Evolutionary conservation across 2,329 filamentous ascomycete genomes (phyloP).

Genomic region (Exophiala phaeomuriformis): DNA sequence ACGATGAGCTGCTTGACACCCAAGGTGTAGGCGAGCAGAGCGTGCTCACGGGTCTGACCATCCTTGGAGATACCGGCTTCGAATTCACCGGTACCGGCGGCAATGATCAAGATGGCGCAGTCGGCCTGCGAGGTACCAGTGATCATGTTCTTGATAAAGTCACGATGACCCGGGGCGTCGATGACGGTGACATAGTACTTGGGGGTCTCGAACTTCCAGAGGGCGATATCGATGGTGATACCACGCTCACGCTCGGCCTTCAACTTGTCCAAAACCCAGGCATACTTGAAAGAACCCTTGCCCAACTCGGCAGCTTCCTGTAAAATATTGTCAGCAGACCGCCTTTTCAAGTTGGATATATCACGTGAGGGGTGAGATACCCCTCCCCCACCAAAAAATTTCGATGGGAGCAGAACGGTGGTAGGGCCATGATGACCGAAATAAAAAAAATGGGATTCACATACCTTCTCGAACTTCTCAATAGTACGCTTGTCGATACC

Average conservation of each 20-base stretch:
- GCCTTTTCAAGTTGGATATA: not conserved
- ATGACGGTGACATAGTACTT: slow-evolving; percentile 98
- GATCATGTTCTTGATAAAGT: slow-evolving; percentile 99
- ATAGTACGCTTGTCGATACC: slow-evolving; percentile 99
- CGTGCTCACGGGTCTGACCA: slow-evolving; percentile 99
- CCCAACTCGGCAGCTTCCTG: slow-evolving; percentile 98
- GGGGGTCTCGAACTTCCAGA: slow-evolving; percentile 99
- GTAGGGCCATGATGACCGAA: slow-evolving; percentile 19
- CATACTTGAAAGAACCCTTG: slow-evolving; percentile 99
- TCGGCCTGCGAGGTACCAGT: slow-evolving; percentile 99
- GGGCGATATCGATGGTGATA: slow-evolving; percentile 99
- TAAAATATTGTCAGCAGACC: slow-evolving; percentile 22
- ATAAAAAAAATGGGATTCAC: slow-evolving; percentile 28
- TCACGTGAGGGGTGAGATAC: slow-evolving; percentile 31
- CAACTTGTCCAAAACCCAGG: slow-evolving; percentile 99
- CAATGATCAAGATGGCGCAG: slow-evolving; percentile 99
- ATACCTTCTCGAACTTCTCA: slow-evolving; percentile 99
- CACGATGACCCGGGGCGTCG: slow-evolving; percentile 98
- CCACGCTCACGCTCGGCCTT: slow-evolving; percentile 99
- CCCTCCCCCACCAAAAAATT: slow-evolving; percentile 31
- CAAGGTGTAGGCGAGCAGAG: slow-evolving; percentile 98
- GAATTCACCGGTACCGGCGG: slow-evolving; percentile 99
- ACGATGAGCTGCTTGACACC: slow-evolving; percentile 99
- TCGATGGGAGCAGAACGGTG: slow-evolving; percentile 19
- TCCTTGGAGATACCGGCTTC: slow-evolving; percentile 99